These are phyloP conservation scores for Aspergillus egyptiacus DNA, from an alignment of 495 filamentous ascomycete species.

Conservation along the genomic window DNA sequence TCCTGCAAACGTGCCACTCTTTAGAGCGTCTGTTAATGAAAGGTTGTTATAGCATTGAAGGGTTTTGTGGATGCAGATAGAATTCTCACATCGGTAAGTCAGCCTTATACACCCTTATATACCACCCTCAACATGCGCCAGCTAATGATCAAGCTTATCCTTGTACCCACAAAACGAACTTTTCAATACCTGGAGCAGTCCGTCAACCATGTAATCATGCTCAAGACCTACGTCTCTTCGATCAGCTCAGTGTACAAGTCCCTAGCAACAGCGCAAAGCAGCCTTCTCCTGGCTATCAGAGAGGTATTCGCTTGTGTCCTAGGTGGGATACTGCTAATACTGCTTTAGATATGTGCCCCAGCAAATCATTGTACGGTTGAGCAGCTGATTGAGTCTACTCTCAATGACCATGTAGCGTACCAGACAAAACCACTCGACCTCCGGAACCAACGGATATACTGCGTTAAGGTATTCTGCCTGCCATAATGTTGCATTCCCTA, in stretches of 20 bases:
- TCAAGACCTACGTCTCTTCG: conserved; percentile 73
- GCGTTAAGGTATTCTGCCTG: conserved; percentile 59
- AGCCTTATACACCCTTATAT: background rate
- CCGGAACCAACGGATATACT: conserved; percentile 88
- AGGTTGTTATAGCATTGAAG: conserved; percentile 52
- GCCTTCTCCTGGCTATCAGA: conserved; percentile 59
- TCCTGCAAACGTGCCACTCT: background rate
- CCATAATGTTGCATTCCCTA: background rate
- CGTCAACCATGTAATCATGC: conserved; percentile 77
- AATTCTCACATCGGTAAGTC: conserved; percentile 31
- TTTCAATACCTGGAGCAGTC: conserved; percentile 67
- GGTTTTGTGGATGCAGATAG: conserved; percentile 54
- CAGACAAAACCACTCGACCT: conserved; percentile 77
- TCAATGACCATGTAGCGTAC: conserved; percentile 78
- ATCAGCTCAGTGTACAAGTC: conserved; percentile 64
- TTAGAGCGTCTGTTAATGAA: background rate
- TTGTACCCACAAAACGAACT: conserved; percentile 58
- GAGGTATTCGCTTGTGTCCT: conserved; percentile 35
- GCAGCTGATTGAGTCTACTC: conserved; percentile 57
- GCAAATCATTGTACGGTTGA: conserved; percentile 54
- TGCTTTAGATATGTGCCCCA: conserved; percentile 53
- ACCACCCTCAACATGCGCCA: background rate
- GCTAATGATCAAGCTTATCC: conserved; percentile 52
- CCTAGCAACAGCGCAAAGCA: conserved; percentile 57
- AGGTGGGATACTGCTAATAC: conserved; percentile 1